A percentile compares a stretch with the other conserved stretches of the same genome.
These are phyloP conservation scores for Arabidopsis arenosa DNA, from an alignment of 345 rosid species.

Conservation along the genomic window DNA sequence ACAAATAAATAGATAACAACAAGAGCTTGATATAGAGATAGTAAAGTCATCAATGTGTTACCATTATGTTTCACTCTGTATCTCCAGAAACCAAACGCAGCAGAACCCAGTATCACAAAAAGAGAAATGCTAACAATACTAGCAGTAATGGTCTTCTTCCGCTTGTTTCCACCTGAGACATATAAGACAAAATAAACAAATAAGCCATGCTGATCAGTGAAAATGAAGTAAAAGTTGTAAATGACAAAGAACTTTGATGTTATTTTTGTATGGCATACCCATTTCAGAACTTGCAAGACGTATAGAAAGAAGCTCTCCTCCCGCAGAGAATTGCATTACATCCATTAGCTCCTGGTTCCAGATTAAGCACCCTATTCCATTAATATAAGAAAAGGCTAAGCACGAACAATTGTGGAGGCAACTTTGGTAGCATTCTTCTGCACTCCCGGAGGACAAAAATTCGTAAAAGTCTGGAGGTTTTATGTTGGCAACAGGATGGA, in stretches of 20 bases:
- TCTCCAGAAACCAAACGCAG: constrained; percentile 24
- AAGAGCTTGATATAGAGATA: too few relatives aligned
- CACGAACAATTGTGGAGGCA: constrained; percentile 41
- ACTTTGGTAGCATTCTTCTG: neutral
- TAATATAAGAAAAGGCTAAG: constrained; percentile 25
- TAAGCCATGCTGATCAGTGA: neutral
- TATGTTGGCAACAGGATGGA: constrained; percentile 5
- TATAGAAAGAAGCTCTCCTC: constrained; percentile 25
- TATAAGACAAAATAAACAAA: neutral
- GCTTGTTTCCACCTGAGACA: constrained; percentile 30
- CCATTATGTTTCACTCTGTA: constrained; percentile 5
- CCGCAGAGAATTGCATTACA: neutral
- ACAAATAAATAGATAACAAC: too few relatives aligned
- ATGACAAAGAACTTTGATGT: neutral
- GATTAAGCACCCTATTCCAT: constrained; percentile 30
- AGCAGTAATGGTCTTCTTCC: constrained; percentile 10
- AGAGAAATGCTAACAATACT: constrained; percentile 20
- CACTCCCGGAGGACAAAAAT: neutral
- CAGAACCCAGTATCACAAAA: constrained; percentile 9
- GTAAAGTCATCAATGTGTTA: constrained; percentile 2
- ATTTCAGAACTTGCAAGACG: constrained; percentile 31
- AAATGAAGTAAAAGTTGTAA: neutral
- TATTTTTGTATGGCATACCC: neutral
- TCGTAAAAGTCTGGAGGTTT: constrained; percentile 37
- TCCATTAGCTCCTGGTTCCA: constrained; percentile 31